Evolutionary conservation across 805 yeast species (phyloP).

Genomic region (Saccharomyces cerevisiae): DNA sequence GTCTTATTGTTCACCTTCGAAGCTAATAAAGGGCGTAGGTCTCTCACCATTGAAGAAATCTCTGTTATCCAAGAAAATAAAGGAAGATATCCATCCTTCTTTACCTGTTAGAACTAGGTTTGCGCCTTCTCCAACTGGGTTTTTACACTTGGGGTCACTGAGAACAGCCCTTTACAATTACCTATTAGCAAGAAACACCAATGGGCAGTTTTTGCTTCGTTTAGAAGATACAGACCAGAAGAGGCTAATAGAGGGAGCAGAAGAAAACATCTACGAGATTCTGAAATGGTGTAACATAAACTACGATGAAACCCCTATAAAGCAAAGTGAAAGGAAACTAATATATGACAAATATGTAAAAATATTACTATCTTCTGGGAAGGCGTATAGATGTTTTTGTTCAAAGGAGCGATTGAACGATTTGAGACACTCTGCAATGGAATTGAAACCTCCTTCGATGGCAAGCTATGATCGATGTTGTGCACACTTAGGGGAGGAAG

Average conservation of each 20-base stretch:
- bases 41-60: slow-evolving; percentile 3
- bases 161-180: slow-evolving; percentile 91
- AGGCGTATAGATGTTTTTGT: slow-evolving; percentile 85
- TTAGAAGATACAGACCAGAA: slow-evolving; percentile 90
- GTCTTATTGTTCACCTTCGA: background rate
- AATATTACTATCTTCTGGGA: slow-evolving; percentile 49
- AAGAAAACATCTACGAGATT: slow-evolving; percentile 64
- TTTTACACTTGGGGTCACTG: slow-evolving; percentile 84
- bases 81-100: slow-evolving; percentile 33
- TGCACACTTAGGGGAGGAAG: slow-evolving; percentile 36
- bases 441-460: slow-evolving; percentile 77
- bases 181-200: slow-evolving; percentile 66
- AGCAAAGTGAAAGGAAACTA: slow-evolving; percentile 70
- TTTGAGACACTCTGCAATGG: slow-evolving; percentile 64
- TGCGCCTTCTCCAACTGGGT: slow-evolving; percentile 98
- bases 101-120: slow-evolving; percentile 77
- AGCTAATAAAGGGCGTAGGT: background rate
- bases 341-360: slow-evolving; percentile 59
- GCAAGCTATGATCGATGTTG: slow-evolving; percentile 90
- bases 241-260: slow-evolving; percentile 75
- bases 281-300: slow-evolving; percentile 67
- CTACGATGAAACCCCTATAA: slow-evolving; percentile 78
- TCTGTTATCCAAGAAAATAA: slow-evolving; percentile 11
- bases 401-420: slow-evolving; percentile 64
- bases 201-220: slow-evolving; percentile 73